Percentiles rank a stretch among this genome's conserved stretches.
Evolutionary conservation across 176 grass and related monocot species (phyloP).

Genomic region (Coix lacrymajobi): DNA sequence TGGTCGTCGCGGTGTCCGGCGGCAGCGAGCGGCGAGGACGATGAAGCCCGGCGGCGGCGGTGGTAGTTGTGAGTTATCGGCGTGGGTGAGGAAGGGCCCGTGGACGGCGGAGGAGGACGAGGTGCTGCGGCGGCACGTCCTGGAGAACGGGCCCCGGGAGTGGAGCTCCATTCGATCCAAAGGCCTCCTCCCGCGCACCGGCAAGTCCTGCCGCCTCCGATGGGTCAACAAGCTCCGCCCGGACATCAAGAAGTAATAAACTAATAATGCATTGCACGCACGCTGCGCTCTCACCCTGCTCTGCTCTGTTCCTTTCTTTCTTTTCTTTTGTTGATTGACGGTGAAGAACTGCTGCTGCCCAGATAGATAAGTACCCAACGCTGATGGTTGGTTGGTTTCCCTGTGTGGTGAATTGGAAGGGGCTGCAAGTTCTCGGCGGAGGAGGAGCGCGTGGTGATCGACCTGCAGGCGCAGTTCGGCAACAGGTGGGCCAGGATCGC

Average conservation of each 20-base stretch:
- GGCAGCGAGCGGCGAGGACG: background rate
- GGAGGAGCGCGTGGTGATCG: constrained; percentile 45
- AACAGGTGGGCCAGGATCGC: constrained; percentile 71
- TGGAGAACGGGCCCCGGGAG: constrained; percentile 13
- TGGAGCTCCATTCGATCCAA: constrained; percentile 62
- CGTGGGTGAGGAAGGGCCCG: constrained; percentile 47
- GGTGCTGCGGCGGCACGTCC: constrained; percentile 50
- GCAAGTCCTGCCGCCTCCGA: constrained; percentile 57
- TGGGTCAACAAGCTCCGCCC: constrained; percentile 66
- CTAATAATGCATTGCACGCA: too few relatives aligned
- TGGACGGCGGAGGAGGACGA: constrained; percentile 59
- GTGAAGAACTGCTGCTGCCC: too few relatives aligned
- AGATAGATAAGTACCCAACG: too few relatives aligned
- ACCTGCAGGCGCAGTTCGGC: constrained; percentile 36
- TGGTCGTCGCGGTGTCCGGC: background rate
- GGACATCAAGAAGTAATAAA: constrained; percentile 40
- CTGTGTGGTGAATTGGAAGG: constrained; percentile 10
- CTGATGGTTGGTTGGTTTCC: background rate
- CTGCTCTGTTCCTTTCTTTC: too few relatives aligned
- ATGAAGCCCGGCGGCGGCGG: background rate
- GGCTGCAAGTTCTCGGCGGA: constrained; percentile 35
- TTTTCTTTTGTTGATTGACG: too few relatives aligned
- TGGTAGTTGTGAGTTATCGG: background rate
- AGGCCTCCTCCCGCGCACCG: constrained; percentile 36
- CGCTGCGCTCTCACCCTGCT: background rate